Base-by-base conservation (phyloP, 208 protist genomes). In the Crithidia bombi region DNA sequence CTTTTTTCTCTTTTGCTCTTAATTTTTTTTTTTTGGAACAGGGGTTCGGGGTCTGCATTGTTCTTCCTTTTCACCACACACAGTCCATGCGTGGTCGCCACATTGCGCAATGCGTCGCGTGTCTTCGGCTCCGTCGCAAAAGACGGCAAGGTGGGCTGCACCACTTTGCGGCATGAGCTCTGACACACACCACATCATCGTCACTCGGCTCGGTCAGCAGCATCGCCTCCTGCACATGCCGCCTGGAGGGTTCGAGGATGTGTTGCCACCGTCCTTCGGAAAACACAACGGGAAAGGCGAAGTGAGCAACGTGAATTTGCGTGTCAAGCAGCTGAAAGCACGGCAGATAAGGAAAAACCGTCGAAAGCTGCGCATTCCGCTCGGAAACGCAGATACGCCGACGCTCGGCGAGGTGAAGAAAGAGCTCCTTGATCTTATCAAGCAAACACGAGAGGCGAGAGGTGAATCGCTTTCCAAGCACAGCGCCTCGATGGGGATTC, bases 271-370 rank as follows among this genome's bases (percentile, higher is more conserved):
- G 3, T 83, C 81, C 17, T 81, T 90, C 55, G 85, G 85, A 28
- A 65, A 70, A 12, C 69, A 76, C 5, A 70, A 54, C 19, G 82
- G 70, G 15, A 87, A 85, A 41, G 85, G 85, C 4, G 64, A 76
- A 51, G 47, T 82, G 47, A 90, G 85, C 74, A 85, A 66, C 51
- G 79, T 82, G 33, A 90, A 90, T 65, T 49, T 85, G 32, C 78
- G 56, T 36, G 25, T 32, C 23, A 81, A 58, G 50, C 71, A 12
- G 62, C 39, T 68, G 19, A 36, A 47, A 17, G 71, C 62, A 21
- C 32, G 64, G 35, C 64, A 52, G 38, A 44, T 66, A 19, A 14
- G 41, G 28, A 38, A 28, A 28, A 23, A 21, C 33, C 68, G 67
- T 1, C 75, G 38, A 19, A 64, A 65, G 35, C 61, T 71, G n/a